Base-by-base conservation (phyloP, 768 basidiomycete species). In the Coprinellus aureogranulatus region DNA sequence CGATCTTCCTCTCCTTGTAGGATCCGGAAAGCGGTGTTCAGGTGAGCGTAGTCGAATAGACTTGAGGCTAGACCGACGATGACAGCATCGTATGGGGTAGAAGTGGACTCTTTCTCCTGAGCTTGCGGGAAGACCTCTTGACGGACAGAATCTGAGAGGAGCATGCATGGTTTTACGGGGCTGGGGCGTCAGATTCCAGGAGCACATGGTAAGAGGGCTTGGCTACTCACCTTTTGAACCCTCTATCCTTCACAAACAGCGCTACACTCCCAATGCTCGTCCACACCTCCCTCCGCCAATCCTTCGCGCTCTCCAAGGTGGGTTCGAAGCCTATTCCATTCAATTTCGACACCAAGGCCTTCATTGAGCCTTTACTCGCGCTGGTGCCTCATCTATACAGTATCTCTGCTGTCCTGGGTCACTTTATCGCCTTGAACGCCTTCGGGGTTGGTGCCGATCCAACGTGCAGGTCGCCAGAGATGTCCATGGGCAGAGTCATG, bases 1-100 rank as follows among this genome's bases (percentile, higher is more conserved):
- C n/a, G 34, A 6, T 50, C 58, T 31, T 66, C 49, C 55, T 83
- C 82, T 4, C 77, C 72, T 48, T 77, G 73, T 45, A 89, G 80
- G 22, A 90, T 76, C 3, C 86, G 81, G 61, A 89, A 90, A 0
- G 88, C 88, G 9, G 75, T 75, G 67, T 88, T 88, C 41, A 91
- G 77, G 51, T 74, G 67, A 1, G 70, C 65, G 64, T 88, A 89
- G 44, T 78, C 75, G 58, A 88, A 75, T 2, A 72, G 59, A 1
- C 68, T 57, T 1, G 84, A 85, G 0, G 85, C 78, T 18, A 87
- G 76, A 4, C 87, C 86, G 16, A 90, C 68, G n/a, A 89, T 78
- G 25, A 89, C 87, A 0, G 81, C 75, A 60, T 90, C 85, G 62
- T 79, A 79, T 2, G 67, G 64, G 5, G 59, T 30, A 5, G 58